Percentiles rank a stretch among this genome's conserved stretches.
Conservation (phyloP, 208 protist genomes). For the Phytomonas sp. region DNA sequence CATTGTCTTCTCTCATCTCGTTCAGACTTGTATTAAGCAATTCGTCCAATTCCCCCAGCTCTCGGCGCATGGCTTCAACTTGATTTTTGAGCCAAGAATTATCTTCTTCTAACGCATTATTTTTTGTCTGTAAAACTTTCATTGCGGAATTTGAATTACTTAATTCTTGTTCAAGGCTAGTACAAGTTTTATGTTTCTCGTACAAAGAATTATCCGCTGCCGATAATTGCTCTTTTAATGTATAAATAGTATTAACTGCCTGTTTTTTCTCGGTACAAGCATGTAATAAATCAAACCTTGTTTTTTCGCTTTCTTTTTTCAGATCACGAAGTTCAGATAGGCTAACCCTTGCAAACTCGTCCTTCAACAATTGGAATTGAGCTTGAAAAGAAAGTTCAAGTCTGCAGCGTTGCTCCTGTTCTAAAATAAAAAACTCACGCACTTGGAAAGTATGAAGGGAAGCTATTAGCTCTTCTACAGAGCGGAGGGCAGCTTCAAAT, state of each 20-base stretch:
- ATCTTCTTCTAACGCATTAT: conserved; percentile 23
- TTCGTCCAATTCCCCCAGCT: conserved; percentile 65
- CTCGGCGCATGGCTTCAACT: conserved; percentile 57
- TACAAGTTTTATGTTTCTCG: conserved; percentile 15
- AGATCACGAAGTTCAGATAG: not conserved
- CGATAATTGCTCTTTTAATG: not conserved
- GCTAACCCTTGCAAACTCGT: not conserved
- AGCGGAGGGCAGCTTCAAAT: conserved; percentile 14
- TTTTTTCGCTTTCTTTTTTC: not conserved
- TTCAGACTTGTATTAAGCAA: conserved; percentile 66
- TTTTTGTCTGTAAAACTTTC: conserved; percentile 10
- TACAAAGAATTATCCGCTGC: not conserved
- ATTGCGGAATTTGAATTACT: conserved; percentile 1
- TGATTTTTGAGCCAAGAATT: conserved; percentile 58
- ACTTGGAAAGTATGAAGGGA: conserved; percentile 12
- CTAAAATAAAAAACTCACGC: not conserved
- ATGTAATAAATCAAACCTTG: not conserved
- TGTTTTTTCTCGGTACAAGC: not conserved
- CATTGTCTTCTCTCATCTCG: conserved; percentile 67
- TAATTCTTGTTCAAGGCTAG: conserved; percentile 16
- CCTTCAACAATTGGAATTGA: not conserved
- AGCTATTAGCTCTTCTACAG: conserved; percentile 23
- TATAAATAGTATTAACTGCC: not conserved
- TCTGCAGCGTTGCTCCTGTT: not conserved
- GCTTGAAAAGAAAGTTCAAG: not conserved